Percentiles rank a stretch among this genome's conserved stretches.
Conservation (phyloP, 768 basidiomycete species). For the Mycena sanguinolenta region DNA sequence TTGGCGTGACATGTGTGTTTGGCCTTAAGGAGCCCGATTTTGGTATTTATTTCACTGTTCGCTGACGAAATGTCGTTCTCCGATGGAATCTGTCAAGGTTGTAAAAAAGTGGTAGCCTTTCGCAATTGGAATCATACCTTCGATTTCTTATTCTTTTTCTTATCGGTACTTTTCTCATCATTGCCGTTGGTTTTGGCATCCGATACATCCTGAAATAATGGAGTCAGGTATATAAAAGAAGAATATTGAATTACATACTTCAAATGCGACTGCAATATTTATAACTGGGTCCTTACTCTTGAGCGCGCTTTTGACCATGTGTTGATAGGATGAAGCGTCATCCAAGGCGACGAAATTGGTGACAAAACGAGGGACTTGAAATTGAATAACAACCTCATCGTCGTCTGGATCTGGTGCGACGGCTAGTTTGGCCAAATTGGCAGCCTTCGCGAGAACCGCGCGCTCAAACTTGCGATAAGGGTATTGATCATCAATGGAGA, state of each 20-base stretch:
- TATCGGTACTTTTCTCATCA: not conserved
- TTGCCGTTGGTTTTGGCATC: not conserved
- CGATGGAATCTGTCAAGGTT: not conserved
- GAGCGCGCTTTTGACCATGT: not conserved
- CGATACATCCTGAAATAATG: too few relatives aligned
- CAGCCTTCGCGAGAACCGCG: not conserved
- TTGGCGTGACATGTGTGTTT: conserved; percentile 12
- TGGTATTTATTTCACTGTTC: conserved; percentile 10
- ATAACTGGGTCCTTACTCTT: not conserved
- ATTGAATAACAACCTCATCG: not conserved
- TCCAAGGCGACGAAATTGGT: not conserved
- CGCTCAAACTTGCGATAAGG: not conserved
- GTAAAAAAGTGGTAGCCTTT: not conserved
- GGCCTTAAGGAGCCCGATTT: not conserved
- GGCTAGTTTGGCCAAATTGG: not conserved
- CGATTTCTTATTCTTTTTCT: not conserved
- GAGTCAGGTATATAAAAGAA: too few relatives aligned
- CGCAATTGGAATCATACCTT: not conserved
- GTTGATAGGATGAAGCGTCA: not conserved
- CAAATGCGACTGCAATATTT: not conserved
- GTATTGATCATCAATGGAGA: not conserved
- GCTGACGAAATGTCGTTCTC: conserved; percentile 14
- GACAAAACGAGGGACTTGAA: conserved; percentile 2
- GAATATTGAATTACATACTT: not conserved
- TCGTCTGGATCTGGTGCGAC: not conserved